Evolutionary conservation across 495 filamentous ascomycete species (phyloP), one percentile per base, ranked within the genome.

Genomic region (Aspergillus mulundensis): DNA sequence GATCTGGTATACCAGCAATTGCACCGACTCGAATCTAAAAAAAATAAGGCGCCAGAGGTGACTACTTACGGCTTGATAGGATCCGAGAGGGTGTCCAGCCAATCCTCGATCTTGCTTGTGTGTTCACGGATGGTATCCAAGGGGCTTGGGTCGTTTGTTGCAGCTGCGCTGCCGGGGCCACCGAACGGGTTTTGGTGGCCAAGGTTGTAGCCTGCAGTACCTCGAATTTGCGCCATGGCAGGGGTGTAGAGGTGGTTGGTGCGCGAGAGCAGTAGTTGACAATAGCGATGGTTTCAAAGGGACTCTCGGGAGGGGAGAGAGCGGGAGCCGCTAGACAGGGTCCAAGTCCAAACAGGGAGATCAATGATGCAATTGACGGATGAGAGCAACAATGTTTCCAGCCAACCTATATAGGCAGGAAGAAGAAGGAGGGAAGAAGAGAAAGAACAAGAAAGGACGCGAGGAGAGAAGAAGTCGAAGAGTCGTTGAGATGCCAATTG

Each of bases 51-150:
- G 44, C 32, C 2, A 24, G 38, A 21, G 8, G 7, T 11, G 36
- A 32, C 16, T 24, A 90, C 93, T 64, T 85, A 97, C 93, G 95
- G 94, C 77, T 96, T 97, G 60, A 97, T 75, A 15, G 95, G 94
- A 61, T 95, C 94, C 54, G 89, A 85, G 61, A 93, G 45, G 12
- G 87, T 90, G 70, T 98, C 94, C 68, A 98, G 71, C 73, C 89
- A 79, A 69, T 98, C 94, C 75, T 98, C 94, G 61, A 98, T 95
- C 80, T 96, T 97, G 83, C 87, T 95, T 28, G 94, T 97, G 70
- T 97, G 91, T 73, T 90, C 86, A 48, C 94, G 83, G 62, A 98
- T 93, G 42, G 87, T 80, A 70, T 96, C 95, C 45, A 98, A 84
- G 46, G 94, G 88, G 75, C 89, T 93, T 25, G 89, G 86, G 63